These are phyloP conservation scores for Solanum bulbocastanum DNA, from an alignment of 257 asterid genomes.

Conservation along the genomic window DNA sequence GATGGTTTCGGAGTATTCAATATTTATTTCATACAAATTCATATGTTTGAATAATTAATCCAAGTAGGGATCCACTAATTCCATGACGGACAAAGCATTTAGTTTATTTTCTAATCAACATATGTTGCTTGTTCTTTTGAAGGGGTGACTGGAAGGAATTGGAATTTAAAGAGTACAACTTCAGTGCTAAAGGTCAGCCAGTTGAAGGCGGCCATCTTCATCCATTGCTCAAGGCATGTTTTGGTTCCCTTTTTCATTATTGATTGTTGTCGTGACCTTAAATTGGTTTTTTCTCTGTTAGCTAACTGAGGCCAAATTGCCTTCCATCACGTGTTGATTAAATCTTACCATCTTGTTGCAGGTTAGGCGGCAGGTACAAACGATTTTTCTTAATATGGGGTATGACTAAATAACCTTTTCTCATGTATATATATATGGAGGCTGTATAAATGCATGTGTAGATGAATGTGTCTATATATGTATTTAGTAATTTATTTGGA, in stretches of 20 bases:
- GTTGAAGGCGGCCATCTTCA: conserved; percentile 94
- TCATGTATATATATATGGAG: background rate
- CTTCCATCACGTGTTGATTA: background rate
- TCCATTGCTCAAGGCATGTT: conserved; percentile 81
- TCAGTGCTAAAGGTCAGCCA: conserved; percentile 92
- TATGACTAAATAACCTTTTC: conserved; percentile 13
- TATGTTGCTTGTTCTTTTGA: conserved; percentile 10
- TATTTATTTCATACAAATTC: background rate
- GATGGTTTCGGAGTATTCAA: background rate
- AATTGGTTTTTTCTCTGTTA: background rate
- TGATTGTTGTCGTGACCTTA: background rate
- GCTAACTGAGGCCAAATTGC: background rate
- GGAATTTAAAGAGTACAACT: conserved; percentile 90
- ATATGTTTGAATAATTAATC: background rate
- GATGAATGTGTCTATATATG: background rate
- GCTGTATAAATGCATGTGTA: background rate
- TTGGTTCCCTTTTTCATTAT: background rate
- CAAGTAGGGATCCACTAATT: background rate
- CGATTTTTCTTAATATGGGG: conserved; percentile 94
- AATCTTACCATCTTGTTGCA: conserved; percentile 19
- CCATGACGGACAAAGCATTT: background rate
- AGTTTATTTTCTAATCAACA: background rate
- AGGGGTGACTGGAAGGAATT: conserved; percentile 95
- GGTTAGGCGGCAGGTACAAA: conserved; percentile 84
- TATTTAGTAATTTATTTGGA: background rate